Base-by-base conservation (phyloP, 805 yeast species). In the Saturnispora serradocipensis region DNA sequence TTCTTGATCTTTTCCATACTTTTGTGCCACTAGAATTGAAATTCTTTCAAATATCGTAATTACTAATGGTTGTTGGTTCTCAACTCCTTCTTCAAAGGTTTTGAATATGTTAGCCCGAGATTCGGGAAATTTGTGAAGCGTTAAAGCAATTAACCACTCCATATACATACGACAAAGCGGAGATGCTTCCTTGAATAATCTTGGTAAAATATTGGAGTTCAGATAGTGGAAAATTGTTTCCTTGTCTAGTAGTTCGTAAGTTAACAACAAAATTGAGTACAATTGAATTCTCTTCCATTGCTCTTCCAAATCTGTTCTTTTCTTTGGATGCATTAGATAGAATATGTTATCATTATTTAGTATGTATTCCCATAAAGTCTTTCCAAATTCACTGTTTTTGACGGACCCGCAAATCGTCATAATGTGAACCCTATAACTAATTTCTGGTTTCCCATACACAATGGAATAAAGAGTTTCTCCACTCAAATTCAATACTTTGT, bases 101-200 rank as follows among this genome's bases (percentile, higher is more conserved):
- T 48, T 49, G 15, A 65, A 57, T 3, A 67, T 45, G 3, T 30
- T 35, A 6, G 55, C 59, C 22, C 54, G 58, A 49, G 53, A 58
- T 3, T 48, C 56, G 2, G 66, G 60, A 53, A 73, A 61, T n/a
- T 60, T 59, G 13, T 69, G 54, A 45, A 80, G 61, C 20, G 72
- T 67, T 15, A 70, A 66, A 0, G 87, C 76, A 39, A 84, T 65
- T 13, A 83, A 70, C 96, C 96, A 90, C 61, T 90, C 97, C 50
- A 86, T 67, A 59, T 84, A 87, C 2, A 76, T 68, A 52, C 97
- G 75, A 5, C 80, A 86, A 45, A 81, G 68, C 0, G 97, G 97
- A 55, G 93, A 84, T 13, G 87, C 79, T 55, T 91, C 98, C 2
- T 69, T 66, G 42, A 74, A 69, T 11, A 87, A 68, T 8, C 69